Base-by-base conservation (phyloP, 2,329 filamentous ascomycete species). In the Penicillium digitatum region DNA sequence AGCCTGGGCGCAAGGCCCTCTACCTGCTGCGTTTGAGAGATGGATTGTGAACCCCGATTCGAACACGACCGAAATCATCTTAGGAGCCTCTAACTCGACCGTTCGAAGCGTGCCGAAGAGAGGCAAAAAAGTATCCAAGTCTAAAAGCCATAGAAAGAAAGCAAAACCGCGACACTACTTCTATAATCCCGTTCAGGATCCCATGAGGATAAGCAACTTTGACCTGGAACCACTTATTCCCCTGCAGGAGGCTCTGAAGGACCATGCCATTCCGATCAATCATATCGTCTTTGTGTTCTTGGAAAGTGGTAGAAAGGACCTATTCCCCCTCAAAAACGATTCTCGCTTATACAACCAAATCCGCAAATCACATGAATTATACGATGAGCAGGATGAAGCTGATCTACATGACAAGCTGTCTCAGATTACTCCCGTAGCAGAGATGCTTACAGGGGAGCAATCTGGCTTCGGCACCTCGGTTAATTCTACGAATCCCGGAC, bases 231-330 rank as follows among this genome's bases (percentile, higher is more conserved):
- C 66, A 5, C 52, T 67, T 27, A 59, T 59, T 7, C 59, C 62
- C 38, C 44, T 70, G 34, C 37, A 64, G 37, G 42, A 65, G 24
- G 67, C 63, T 2, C 48, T 70, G 12, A 53, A 62, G 26, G 55
- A 67, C 11, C 59, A 62, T 24, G 52, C 61, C 10, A 59, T 69
- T 7, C 56, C 64, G 7, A 68, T 70, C 38, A 68, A 61, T 5
- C 68, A 70, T 37, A 57, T 70, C n/a, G 52, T 69, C 24, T 52
- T 70, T 14, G 55, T 70, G 34, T 60, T 64, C 10, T 62, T 69
- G 66, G 68, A 70, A 59, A 70, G 68, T 38, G 56, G 62, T 11
- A 58, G 68, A 22, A 68, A 69, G 40, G 68, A 69, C 31, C 37
- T 69, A 9, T 70, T 70, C 47, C 68, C 68, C 4, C 55, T 70